Percentiles rank a stretch among this genome's conserved stretches.
phyloP scores from a whole-genome alignment of 441 rosid species.

The Gossypium trilobum region DNA sequence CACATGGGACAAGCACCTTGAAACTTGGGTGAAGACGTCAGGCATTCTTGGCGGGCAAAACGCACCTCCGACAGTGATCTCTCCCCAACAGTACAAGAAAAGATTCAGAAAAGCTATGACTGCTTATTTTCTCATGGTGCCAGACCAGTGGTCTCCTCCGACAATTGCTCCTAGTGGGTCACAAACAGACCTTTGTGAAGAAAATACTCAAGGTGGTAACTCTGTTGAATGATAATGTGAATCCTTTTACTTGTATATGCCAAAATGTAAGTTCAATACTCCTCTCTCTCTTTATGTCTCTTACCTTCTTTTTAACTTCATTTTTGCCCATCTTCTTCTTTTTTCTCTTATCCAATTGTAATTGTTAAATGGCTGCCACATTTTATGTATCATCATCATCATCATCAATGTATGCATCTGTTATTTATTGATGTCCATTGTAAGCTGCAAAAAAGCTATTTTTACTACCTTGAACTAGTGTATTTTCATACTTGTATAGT shows the following conservation, averaged over 20 bases:
- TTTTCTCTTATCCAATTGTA: not conserved
- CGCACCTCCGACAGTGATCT: conserved; percentile 55
- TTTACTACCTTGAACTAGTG: not conserved
- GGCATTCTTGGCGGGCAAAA: conserved; percentile 62
- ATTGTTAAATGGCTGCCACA: not conserved
- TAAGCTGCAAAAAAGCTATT: not conserved
- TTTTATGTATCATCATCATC: not conserved
- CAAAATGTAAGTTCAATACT: conserved; percentile 14
- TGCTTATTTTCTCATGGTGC: conserved; percentile 65
- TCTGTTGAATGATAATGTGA: conserved; percentile 16
- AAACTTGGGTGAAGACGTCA: conserved; percentile 63
- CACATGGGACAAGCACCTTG: conserved; percentile 83
- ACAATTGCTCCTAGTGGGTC: conserved; percentile 32
- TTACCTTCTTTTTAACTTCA: not conserved
- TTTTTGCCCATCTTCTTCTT: not conserved
- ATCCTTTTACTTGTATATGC: conserved; percentile 20
- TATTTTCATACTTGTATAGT: not conserved
- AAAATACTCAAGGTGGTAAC: conserved; percentile 20
- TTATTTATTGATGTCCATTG: not conserved
- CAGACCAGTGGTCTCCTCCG: conserved; percentile 64
- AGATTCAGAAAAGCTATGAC: conserved; percentile 76
- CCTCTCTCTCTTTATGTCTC: not conserved
- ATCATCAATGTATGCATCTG: not conserved
- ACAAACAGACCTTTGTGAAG: conserved; percentile 40
- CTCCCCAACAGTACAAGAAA: conserved; percentile 65